phyloP scores from a whole-genome alignment of 2,329 filamentous ascomycete species.

The Orbilia javanica region DNA sequence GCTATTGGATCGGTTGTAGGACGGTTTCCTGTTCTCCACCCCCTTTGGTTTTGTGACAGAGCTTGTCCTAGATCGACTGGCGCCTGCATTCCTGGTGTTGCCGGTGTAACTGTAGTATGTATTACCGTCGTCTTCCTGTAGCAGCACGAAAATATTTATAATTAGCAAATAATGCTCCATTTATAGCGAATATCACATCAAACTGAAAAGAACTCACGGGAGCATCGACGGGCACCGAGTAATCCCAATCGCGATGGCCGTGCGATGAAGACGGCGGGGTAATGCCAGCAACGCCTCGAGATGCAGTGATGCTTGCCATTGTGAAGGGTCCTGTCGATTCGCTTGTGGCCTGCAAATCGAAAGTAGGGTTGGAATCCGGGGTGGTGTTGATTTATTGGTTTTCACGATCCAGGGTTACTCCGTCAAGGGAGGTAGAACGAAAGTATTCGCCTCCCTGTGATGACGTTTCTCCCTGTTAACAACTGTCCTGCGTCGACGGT shows the following conservation, averaged over 20 bases:
- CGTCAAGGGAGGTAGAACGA: conserved; percentile 58
- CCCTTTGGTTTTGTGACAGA: conserved; percentile 45
- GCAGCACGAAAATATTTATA: not conserved
- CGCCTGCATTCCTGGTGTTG: conserved; percentile 28
- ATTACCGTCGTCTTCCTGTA: conserved; percentile 53
- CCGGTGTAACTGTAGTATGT: conserved; percentile 55
- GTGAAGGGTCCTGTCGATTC: conserved; percentile 19
- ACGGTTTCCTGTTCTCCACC: conserved; percentile 30
- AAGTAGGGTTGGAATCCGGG: not conserved
- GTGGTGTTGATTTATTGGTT: conserved; percentile 3
- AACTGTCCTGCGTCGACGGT: conserved; percentile 52
- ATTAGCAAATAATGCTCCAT: conserved; percentile 24
- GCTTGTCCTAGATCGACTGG: conserved; percentile 45
- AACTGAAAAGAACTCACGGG: conserved; percentile 31
- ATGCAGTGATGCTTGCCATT: conserved; percentile 52
- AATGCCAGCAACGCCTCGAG: conserved; percentile 58
- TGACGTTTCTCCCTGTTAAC: conserved; percentile 55
- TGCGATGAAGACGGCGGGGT: conserved; percentile 62
- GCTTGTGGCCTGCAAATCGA: conserved; percentile 14
- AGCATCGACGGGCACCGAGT: conserved; percentile 61
- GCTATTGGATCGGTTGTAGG: conserved; percentile 43
- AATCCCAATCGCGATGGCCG: conserved; percentile 61
- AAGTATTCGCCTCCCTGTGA: conserved; percentile 49
- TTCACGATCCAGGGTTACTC: conserved; percentile 56
- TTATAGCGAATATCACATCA: not conserved